These are phyloP conservation scores for Aspergillus sergii DNA, from an alignment of 2,329 filamentous ascomycete species.

Conservation along the genomic window DNA sequence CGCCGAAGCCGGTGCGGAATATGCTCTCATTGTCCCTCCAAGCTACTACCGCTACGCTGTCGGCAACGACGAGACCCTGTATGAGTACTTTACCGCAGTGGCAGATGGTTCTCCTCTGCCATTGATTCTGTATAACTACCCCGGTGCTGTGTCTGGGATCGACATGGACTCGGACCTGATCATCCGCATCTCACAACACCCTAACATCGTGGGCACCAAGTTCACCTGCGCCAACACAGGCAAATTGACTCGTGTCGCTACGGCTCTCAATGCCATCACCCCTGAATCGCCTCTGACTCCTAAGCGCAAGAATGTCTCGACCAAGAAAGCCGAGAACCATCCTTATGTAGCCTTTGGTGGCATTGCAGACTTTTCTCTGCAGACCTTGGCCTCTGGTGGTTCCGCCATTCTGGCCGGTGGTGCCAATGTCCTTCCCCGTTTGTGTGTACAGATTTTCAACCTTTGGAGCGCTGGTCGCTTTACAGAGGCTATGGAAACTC, in stretches of 20 bases:
- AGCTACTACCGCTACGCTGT: slow-evolving; percentile 80
- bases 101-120: slow-evolving; percentile 75
- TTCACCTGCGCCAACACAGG: slow-evolving; percentile 92
- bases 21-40: slow-evolving; percentile 76
- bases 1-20: slow-evolving; percentile 72
- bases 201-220: slow-evolving; percentile 85
- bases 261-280: slow-evolving; percentile 71
- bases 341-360: slow-evolving; percentile 84
- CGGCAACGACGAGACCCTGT: slow-evolving; percentile 69
- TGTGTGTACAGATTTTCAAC: slow-evolving; percentile 79
- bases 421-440: slow-evolving; percentile 83
- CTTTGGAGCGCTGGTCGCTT: slow-evolving; percentile 73
- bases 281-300: slow-evolving; percentile 47
- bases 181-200: slow-evolving; percentile 75
- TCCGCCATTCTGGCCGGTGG: slow-evolving; percentile 85
- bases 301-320: slow-evolving; percentile 24
- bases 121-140: slow-evolving; percentile 89
- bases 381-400: slow-evolving; percentile 78
- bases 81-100: slow-evolving; percentile 73
- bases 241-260: slow-evolving; percentile 80
- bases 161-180: slow-evolving; percentile 89
- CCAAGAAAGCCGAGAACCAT: slow-evolving; percentile 36
- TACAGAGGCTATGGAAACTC: slow-evolving; percentile 74
- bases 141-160: slow-evolving; percentile 80
- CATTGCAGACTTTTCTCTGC: slow-evolving; percentile 83